Base-by-base conservation (phyloP, 2,329 filamentous ascomycete species). In the Fusarium mundagurra region DNA sequence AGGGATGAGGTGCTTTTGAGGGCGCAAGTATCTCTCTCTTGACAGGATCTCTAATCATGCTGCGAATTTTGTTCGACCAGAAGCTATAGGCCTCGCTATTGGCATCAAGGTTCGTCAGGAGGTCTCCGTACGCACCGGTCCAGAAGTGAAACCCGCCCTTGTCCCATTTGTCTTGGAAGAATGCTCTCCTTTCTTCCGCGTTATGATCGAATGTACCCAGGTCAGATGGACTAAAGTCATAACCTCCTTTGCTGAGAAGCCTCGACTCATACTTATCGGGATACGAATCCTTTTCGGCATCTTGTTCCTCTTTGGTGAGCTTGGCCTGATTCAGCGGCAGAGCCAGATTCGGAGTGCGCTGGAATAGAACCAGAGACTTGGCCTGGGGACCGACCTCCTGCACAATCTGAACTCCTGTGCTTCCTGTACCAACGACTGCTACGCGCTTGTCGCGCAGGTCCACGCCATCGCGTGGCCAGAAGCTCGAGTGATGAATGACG, bases 31-130 rank as follows among this genome's bases (percentile, higher is more conserved):
- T 27, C 12, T 34, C 20, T 2, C n/a, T 34, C 33, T 47, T 47
- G 9, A 22, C 18, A 3, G 20, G 20, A 5, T 38, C 27, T 12
- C 22, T 48, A 63, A 89, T 81, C 7, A 87, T 81, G 14, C 77
- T 78, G 2, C 85, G 79, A 2, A 83, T 82, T 72, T 86, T 87
- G 6, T 79, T 81, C 3, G 78, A 80, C 84, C 87, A 88, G 77
- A 88, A 89, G 8, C 85, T 79, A 72, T 88, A 88, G 2, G 82
- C 79, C 17, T 80, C 78, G 18, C 81, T 76, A 69, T 88, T 89
- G 22, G 84, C 84, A 54, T 84, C 81, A 5, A 76, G 60, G 33
- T 86, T 80, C 12, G 81, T 77, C 2, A 87, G 61, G 22, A 83
- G 80, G 61, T 90, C 88, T 24, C 82, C 79, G 74, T 88, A 90